A percentile compares a stretch with the other conserved stretches of the same genome.
phyloP scores from a whole-genome alignment of 345 rosid species.

The Lepidium didymum region DNA sequence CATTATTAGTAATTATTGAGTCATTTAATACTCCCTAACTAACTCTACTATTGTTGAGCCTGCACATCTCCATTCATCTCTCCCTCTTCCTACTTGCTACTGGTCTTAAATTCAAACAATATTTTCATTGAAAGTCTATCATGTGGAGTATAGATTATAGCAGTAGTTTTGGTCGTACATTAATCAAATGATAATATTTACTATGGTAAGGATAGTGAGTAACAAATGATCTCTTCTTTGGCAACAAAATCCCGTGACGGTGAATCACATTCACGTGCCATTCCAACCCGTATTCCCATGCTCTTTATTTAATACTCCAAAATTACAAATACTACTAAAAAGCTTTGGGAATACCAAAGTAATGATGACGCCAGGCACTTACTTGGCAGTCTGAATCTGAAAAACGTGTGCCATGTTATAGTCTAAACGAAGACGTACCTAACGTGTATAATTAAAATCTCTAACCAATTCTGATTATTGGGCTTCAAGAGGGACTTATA shows the following conservation, averaged over 20 bases:
- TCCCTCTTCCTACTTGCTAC: too few species aligned
- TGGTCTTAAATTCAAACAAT: slow-evolving; percentile 1
- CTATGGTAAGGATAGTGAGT: not conserved
- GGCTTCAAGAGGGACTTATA: not conserved
- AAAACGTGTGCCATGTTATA: slow-evolving; percentile 6
- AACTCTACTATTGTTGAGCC: too few species aligned
- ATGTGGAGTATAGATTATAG: not conserved
- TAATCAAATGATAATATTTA: not conserved
- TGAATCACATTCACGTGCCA: slow-evolving; percentile 4
- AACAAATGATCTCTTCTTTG: not conserved
- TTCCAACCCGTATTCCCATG: not conserved
- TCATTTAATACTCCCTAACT: too few species aligned
- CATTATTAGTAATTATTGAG: too few species aligned
- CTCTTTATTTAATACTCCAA: not conserved
- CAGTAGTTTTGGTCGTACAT: not conserved
- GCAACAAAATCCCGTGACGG: not conserved
- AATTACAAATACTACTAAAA: too few species aligned
- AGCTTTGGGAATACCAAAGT: not conserved
- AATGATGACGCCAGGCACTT: slow-evolving; percentile 6
- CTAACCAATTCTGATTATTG: not conserved
- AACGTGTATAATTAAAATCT: not conserved
- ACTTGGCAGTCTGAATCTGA: slow-evolving; percentile 5
- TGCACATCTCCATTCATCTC: too few species aligned
- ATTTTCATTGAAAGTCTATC: not conserved
- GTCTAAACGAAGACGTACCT: not conserved